Conservation (phyloP, 116 monocot genomes). For the Cymodocea nodosa region DNA sequence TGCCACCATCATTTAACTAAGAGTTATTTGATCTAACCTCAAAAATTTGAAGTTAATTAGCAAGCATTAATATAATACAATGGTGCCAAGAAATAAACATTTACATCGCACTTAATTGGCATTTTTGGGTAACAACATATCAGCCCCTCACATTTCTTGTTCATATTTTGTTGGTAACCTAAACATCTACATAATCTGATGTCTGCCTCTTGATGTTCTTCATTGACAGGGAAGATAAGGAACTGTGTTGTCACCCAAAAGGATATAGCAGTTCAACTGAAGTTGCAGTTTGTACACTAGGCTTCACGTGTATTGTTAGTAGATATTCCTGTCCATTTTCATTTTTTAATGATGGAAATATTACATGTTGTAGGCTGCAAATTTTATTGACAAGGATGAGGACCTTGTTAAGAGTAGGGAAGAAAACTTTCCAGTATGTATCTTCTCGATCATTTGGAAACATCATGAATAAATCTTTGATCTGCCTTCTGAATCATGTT, state of each 20-base stretch:
- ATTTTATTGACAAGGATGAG: not conserved
- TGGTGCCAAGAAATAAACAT: too few relatives aligned
- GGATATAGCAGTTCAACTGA: not conserved
- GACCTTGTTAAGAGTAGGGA: not conserved
- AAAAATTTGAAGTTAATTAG: too few relatives aligned
- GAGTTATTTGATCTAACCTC: too few relatives aligned
- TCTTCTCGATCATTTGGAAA: not conserved
- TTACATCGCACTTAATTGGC: too few relatives aligned
- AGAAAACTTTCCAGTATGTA: not conserved
- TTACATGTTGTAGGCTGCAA: not conserved
- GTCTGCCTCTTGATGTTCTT: not conserved
- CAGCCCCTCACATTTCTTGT: too few relatives aligned
- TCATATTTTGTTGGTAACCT: not conserved
- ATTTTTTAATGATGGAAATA: not conserved
- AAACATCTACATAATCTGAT: not conserved
- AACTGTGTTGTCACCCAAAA: conserved; percentile 9
- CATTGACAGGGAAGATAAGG: conserved; percentile 18
- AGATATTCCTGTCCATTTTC: not conserved
- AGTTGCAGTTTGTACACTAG: not conserved
- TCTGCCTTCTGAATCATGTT: not conserved
- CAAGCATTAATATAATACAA: too few relatives aligned
- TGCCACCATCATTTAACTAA: too few relatives aligned
- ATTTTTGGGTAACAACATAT: too few relatives aligned
- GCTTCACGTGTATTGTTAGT: not conserved
- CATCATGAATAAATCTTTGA: not conserved